Base-by-base conservation (phyloP, 129 eudicot genomes). In the Glebionis coronaria region DNA sequence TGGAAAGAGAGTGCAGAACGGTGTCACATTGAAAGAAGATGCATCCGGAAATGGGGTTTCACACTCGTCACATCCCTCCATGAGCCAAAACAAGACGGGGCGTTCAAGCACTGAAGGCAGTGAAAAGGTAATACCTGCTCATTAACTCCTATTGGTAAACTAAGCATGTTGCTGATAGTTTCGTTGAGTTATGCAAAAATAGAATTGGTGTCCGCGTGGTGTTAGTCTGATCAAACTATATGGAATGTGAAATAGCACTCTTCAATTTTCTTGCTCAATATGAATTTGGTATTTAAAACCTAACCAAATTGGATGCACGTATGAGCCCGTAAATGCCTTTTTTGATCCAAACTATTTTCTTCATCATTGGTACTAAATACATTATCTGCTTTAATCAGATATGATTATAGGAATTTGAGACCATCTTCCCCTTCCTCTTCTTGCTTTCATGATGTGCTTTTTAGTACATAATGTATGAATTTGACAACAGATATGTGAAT, bases 1-100 rank as follows among this genome's bases (percentile, higher is more conserved):
- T 76, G 94, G 96, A 72, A 85, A 84, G 81, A 88, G 83, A 61
- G 21, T 72, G 71, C 72, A 74, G 52, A 91, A 84, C 75, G 93
- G 93, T 50, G 77, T 56, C 65, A 31, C 50, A 23, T 35, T 76
- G 3, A 87, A 83, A 79, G 89, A 86, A 75, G 92, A 86, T 67
- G 82, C 78, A 53, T 25, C 75, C 51, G 77, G 82, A 78, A 90
- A 84, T 69, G 90, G 97, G 20, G 70, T 69, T 66, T 14, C 76
- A 58, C 77, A 72, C 78, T 53, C 72, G 9, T 67, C n/a, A n/a
- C 82, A 80, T 55, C 56, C 75, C 67, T 73, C 81, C 77, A 49
- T 52, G 19, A 61, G 21, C 56, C 78, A 49, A 51, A 82, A 71
- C 68, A 78, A 72, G 69, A 29, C 42, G 42, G 87, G 82, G 57